Evolutionary conservation across 306 rosid genomes (phyloP).

Genomic region (Rosa multiflora): DNA sequence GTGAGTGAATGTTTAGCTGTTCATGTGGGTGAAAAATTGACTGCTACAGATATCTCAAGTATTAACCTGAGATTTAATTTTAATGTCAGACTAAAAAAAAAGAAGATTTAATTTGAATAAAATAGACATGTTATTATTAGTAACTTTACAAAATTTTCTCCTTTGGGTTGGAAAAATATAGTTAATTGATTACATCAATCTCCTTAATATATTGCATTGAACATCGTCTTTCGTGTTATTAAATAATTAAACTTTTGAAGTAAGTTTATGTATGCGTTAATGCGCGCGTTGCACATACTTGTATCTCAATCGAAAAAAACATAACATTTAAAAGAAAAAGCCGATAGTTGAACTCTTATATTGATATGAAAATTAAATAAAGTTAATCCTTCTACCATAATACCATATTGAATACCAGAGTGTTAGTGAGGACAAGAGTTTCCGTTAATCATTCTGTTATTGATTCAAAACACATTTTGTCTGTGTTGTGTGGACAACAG

Average conservation of each 20-base stretch:
- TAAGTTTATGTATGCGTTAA: too few relatives aligned
- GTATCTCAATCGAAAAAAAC: too few relatives aligned
- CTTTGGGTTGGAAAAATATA: not conserved
- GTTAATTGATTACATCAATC: not conserved
- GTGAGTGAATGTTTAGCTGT: not conserved
- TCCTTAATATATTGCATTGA: not conserved
- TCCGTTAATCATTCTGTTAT: not conserved
- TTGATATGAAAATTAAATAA: not conserved
- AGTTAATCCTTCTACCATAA: not conserved
- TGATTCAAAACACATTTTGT: not conserved
- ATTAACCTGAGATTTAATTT: not conserved
- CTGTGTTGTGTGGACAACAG: not conserved
- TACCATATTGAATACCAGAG: not conserved
- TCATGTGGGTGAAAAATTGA: conserved; percentile 2
- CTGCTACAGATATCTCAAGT: not conserved
- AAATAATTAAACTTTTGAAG: too few relatives aligned
- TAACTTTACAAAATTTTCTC: not conserved
- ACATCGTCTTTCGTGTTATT: too few relatives aligned
- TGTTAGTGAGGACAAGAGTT: not conserved
- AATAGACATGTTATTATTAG: not conserved
- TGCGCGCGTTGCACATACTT: too few relatives aligned
- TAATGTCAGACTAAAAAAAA: too few relatives aligned
- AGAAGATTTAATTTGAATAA: not conserved
- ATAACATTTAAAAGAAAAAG: not conserved
- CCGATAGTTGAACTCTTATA: not conserved